phyloP scores from a whole-genome alignment of 1,139 yeast genomes.

The Ashbya aceris region DNA sequence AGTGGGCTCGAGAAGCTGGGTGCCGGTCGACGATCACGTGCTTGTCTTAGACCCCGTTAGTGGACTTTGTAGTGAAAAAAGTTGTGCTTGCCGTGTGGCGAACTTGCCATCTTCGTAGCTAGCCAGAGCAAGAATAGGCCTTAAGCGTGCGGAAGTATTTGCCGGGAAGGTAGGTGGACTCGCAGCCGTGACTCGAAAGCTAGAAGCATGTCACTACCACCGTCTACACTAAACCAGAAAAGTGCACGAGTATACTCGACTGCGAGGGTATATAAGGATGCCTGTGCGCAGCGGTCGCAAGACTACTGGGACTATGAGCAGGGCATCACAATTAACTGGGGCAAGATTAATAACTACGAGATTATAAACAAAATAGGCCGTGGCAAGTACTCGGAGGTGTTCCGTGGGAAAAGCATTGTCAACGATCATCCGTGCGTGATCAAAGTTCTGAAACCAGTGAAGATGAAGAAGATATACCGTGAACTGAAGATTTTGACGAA shows the following conservation, averaged over 20 bases:
- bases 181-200: too few species aligned
- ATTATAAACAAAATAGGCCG: slow-evolving; percentile 64
- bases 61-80: too few species aligned
- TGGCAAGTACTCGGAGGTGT: slow-evolving; percentile 75
- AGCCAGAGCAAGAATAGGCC: too few species aligned
- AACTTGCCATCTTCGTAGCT: too few species aligned
- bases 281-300: slow-evolving; percentile 50
- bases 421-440: slow-evolving; percentile 54
- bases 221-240: slow-evolving; percentile 30
- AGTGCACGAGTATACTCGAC: slow-evolving; percentile 34
- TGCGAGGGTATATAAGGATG: slow-evolving; percentile 60
- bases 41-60: background rate
- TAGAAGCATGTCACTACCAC: slow-evolving; percentile 26
- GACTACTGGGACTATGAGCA: slow-evolving; percentile 79
- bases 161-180: too few species aligned
- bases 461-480: slow-evolving; percentile 67
- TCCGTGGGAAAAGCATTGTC: slow-evolving; percentile 42
- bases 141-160: too few species aligned
- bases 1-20: background rate
- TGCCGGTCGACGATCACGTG: background rate
- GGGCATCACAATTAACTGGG: slow-evolving; percentile 57
- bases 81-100: too few species aligned
- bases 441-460: slow-evolving; percentile 72
- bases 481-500: slow-evolving; percentile 71
- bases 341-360: slow-evolving; percentile 58